Evolutionary conservation across 2,329 filamentous ascomycete genomes (phyloP), one percentile per base, ranked within the genome.

Genomic region (Colletotrichum abscissum): DNA sequence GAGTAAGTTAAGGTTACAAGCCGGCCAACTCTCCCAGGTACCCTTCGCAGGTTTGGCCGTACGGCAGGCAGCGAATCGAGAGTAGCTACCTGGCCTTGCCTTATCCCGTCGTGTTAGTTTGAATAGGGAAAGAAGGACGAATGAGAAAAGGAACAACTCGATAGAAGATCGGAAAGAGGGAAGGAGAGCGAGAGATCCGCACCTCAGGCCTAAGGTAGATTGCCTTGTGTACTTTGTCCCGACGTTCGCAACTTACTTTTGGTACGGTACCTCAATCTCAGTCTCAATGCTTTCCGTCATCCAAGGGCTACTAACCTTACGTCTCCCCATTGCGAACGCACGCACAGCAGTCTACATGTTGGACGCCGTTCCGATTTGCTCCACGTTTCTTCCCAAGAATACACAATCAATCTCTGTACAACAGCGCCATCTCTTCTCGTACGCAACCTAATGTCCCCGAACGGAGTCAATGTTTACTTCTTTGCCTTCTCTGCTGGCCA

Each of bases 321-420:
- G 8, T 22, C 24, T 11, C 59, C 3, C 42, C 19, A 22, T 49
- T 30, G 12, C 11, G 30, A 33, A 58, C 56, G 19, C 30, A 35
- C 33, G 28, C 30, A 35, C 30, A 22, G 28, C 11, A 19, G 16
- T 22, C 11, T 42, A 14, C 38, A 64, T 58, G 42, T n/a, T 58
- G 52, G 42, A 33, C 33, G 55, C 33, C 52, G 52, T 55, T 65
- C 60, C 60, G 28, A 35, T 49, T 33, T 67, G 55, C 56, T 26
- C 64, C 42, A 46, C 55, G 38, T 30, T 52, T 28, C 19, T 14
- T 28, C 30, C 11, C 42, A 49, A n/a, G 42, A 49, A 22, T 22
- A 49, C 24, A 11, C 14, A 16, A 55, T 64, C 22, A 46, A 26
- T 33, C 52, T 28, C 24, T 58, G 49, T 62, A 63, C 52, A 8